These are phyloP conservation scores for Fusarium protoensiforme DNA, from an alignment of 2,329 filamentous ascomycete genomes.

Conservation along the genomic window DNA sequence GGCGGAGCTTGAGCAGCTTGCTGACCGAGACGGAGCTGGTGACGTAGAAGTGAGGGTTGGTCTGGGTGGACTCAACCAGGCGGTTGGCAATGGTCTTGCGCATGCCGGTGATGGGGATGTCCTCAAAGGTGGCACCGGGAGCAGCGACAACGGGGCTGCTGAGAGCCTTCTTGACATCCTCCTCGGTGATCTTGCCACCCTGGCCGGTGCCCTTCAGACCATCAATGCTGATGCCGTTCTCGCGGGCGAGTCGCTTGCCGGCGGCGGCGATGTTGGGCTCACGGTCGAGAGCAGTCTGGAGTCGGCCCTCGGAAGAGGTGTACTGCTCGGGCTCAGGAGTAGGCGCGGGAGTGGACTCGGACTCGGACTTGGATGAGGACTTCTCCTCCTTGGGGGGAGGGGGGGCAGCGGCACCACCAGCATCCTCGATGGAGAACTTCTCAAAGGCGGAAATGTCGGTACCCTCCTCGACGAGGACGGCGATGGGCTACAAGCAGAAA, in stretches of 20 bases:
- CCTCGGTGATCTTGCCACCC: conserved; percentile 87
- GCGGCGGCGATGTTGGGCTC: conserved; percentile 78
- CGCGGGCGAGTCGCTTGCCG: conserved; percentile 84
- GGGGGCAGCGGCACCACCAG: conserved; percentile 78
- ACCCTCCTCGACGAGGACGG: conserved; percentile 92
- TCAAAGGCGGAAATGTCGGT: conserved; percentile 89
- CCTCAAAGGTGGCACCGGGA: conserved; percentile 78
- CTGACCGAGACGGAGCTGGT: conserved; percentile 88
- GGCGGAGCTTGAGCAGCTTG: conserved; percentile 96
- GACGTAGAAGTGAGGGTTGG: conserved; percentile 99
- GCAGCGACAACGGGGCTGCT: conserved; percentile 65
- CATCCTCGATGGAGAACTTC: conserved; percentile 87
- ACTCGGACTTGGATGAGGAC: conserved; percentile 68
- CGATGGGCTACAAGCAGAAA: conserved; percentile 78
- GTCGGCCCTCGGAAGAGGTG: conserved; percentile 76
- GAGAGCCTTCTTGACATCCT: conserved; percentile 90
- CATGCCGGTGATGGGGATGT: conserved; percentile 89
- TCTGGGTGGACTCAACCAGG: conserved; percentile 85
- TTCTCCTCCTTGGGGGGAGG: conserved; percentile 74
- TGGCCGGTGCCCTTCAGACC: conserved; percentile 88
- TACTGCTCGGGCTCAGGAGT: conserved; percentile 74
- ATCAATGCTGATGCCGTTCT: conserved; percentile 83
- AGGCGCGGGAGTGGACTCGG: conserved; percentile 58
- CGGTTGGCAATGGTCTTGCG: conserved; percentile 97
- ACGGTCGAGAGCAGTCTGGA: conserved; percentile 87